These are phyloP conservation scores for Athelia sp. DNA, from an alignment of 1,284 basidiomycete species.

Conservation along the genomic window DNA sequence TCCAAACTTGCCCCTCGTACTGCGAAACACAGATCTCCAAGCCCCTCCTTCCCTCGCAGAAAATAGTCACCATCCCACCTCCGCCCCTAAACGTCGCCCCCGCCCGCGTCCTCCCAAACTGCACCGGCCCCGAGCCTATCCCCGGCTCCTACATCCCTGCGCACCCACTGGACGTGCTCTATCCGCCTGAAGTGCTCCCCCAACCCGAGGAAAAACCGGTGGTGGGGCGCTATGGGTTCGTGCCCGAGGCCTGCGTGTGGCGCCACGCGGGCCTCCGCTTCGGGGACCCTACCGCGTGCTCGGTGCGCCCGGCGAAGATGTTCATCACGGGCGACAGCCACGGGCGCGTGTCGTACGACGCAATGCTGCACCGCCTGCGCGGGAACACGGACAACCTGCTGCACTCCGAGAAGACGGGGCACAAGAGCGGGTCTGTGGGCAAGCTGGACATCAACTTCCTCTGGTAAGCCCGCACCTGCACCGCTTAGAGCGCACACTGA, in stretches of 20 bases:
- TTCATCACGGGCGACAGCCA: not conserved
- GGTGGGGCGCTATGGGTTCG: slow-evolving; percentile 2
- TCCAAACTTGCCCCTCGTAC: not conserved
- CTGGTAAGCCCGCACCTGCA: not conserved
- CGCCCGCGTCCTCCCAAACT: slow-evolving; percentile 1
- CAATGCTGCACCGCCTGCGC: not conserved
- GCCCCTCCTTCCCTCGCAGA: not conserved
- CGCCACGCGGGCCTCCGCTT: slow-evolving; percentile 4
- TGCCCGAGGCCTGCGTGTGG: slow-evolving; percentile 3
- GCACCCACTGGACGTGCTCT: slow-evolving; percentile 2
- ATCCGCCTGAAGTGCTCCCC: not conserved
- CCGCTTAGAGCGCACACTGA: not conserved
- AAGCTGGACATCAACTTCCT: slow-evolving; percentile 1
- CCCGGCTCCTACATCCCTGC: slow-evolving; percentile 3
- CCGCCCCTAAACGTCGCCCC: not conserved
- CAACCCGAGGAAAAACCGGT: not conserved
- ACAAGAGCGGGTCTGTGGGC: slow-evolving; percentile 1
- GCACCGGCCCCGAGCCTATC: slow-evolving; percentile 3
- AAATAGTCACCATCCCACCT: not conserved
- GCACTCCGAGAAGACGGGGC: slow-evolving; percentile 1
- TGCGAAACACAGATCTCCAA: not conserved
- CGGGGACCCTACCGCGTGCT: slow-evolving; percentile 1
- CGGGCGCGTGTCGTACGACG: not conserved
- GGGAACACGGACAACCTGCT: not conserved
- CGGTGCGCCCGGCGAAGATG: not conserved